phyloP scores from a whole-genome alignment of 1,139 yeast genomes.

The Oligophagozyma castellii region DNA sequence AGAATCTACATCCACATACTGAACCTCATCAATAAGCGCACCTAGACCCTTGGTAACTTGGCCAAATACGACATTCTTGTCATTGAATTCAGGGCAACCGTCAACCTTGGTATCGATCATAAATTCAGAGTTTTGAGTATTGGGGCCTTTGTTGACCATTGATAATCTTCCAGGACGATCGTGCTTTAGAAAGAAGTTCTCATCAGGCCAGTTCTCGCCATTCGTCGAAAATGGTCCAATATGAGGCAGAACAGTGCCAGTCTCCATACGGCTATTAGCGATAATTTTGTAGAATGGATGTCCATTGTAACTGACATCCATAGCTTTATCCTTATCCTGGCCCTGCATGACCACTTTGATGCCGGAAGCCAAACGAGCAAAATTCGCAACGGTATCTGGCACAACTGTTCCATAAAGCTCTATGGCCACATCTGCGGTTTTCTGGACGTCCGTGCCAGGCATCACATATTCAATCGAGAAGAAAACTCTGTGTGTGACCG shows the following conservation, averaged over 20 bases:
- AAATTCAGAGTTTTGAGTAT: conserved; percentile 66
- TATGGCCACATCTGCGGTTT: conserved; percentile 33
- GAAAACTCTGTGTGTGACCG: conserved; percentile 15
- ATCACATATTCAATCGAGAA: conserved; percentile 16
- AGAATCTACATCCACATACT: conserved; percentile 32
- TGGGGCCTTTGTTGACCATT: conserved; percentile 71
- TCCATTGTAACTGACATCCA: conserved; percentile 43
- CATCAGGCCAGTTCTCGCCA: conserved; percentile 54
- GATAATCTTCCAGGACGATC: conserved; percentile 55
- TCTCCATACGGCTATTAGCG: conserved; percentile 56
- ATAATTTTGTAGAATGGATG: conserved; percentile 57
- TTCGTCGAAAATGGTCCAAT: conserved; percentile 71
- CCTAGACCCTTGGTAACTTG: conserved; percentile 56
- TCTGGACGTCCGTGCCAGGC: conserved; percentile 6
- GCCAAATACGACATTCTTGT: conserved; percentile 61
- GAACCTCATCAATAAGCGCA: conserved; percentile 36
- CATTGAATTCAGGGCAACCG: conserved; percentile 54
- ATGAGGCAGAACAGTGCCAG: conserved; percentile 77
- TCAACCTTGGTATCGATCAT: conserved; percentile 48
- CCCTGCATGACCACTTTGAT: conserved; percentile 31
- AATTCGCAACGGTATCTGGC: conserved; percentile 60
- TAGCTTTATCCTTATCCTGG: conserved; percentile 34
- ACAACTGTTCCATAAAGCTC: conserved; percentile 60
- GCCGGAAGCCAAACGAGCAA: conserved; percentile 44
- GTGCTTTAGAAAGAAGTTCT: conserved; percentile 50